Evolutionary conservation across 768 basidiomycete genomes (phyloP).

Genomic region (Auricularia cornea): DNA sequence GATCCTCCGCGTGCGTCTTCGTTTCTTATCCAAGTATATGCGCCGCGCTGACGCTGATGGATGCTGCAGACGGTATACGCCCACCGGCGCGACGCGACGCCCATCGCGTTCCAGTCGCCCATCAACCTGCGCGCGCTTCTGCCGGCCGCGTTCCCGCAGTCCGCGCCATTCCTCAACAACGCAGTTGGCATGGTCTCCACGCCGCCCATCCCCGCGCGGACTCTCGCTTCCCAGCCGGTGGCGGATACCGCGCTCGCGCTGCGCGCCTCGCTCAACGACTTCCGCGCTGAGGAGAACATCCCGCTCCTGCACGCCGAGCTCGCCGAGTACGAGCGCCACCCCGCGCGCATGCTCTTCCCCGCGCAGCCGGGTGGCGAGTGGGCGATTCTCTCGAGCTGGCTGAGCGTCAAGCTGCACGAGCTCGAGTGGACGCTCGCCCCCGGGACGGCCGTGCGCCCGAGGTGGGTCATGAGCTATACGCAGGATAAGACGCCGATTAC

Average conservation of each 20-base stretch:
- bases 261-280: not conserved
- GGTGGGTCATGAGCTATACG: not conserved
- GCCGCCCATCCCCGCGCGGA: not conserved
- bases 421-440: not conserved
- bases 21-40: too few species aligned
- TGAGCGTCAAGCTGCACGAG: not conserved
- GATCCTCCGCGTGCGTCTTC: not conserved
- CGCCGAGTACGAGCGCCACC: not conserved
- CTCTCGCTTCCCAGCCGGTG: not conserved
- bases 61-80: not conserved
- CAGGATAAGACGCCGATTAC: not conserved
- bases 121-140: not conserved
- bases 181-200: not conserved
- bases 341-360: not conserved
- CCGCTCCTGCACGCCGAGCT: not conserved
- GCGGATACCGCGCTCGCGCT: not conserved
- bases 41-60: too few species aligned
- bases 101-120: not conserved
- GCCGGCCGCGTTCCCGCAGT: not conserved
- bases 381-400: not conserved
- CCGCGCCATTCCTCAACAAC: not conserved
- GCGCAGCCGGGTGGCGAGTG: not conserved
- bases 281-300: not conserved
- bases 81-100: not conserved
- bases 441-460: not conserved